phyloP scores from a whole-genome alignment of 1,284 basidiomycete species.

The Chalciporus sp. region DNA sequence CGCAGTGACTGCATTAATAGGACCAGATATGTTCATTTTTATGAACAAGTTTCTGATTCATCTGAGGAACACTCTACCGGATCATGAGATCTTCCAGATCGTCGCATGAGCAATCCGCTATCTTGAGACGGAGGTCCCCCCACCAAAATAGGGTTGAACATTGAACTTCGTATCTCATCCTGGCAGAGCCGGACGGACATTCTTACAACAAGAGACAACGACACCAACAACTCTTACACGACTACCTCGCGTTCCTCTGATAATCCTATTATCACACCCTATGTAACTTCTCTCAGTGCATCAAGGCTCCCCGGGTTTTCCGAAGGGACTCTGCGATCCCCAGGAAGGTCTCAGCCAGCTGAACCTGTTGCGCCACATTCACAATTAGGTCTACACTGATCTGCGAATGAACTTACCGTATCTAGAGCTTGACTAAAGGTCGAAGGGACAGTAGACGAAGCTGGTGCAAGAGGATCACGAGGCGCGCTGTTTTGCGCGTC shows the following conservation, averaged over 20 bases:
- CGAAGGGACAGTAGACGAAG: slow-evolving; percentile 42
- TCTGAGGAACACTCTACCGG: too few relatives aligned
- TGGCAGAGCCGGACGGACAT: neutral
- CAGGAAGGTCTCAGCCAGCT: slow-evolving; percentile 61
- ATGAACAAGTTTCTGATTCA: too few relatives aligned
- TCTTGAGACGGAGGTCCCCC: too few relatives aligned
- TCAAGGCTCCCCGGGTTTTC: slow-evolving; percentile 54
- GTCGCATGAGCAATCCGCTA: too few relatives aligned
- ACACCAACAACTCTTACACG: too few relatives aligned
- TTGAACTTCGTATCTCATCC: neutral
- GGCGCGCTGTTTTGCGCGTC: slow-evolving; percentile 53
- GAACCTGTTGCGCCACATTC: slow-evolving; percentile 39
- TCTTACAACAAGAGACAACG: neutral
- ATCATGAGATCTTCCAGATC: too few relatives aligned
- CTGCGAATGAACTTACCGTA: slow-evolving; percentile 41
- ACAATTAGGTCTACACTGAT: too few relatives aligned
- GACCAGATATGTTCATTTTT: too few relatives aligned
- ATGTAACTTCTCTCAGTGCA: slow-evolving; percentile 30
- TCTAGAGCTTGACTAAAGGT: slow-evolving; percentile 57
- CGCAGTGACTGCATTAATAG: too few relatives aligned
- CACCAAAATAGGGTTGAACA: too few relatives aligned
- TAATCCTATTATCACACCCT: too few relatives aligned
- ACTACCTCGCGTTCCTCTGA: too few relatives aligned
- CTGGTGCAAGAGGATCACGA: slow-evolving; percentile 43
- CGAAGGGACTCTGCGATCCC: slow-evolving; percentile 60